These are phyloP conservation scores for Aspergillus nomiae DNA, from an alignment of 2,329 filamentous ascomycete species.

Conservation along the genomic window DNA sequence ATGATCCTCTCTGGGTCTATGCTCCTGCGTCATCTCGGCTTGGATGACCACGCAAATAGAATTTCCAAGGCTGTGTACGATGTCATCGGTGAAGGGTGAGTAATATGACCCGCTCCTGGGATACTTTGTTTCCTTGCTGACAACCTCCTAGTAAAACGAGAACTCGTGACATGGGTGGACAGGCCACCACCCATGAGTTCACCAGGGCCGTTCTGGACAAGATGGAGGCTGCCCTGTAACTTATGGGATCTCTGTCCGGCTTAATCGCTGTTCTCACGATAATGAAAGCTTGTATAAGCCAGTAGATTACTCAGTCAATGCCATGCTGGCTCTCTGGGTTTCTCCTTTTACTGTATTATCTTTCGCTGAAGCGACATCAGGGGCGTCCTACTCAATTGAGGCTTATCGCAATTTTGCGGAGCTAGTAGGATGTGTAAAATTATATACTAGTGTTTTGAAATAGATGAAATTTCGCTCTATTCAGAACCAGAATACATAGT, in stretches of 20 bases:
- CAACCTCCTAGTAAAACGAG: conserved; percentile 67
- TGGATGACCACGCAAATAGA: conserved; percentile 97
- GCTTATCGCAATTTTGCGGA: conserved; percentile 12
- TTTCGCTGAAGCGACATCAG: conserved; percentile 24
- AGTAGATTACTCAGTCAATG: conserved; percentile 15
- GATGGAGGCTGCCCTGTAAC: conserved; percentile 75
- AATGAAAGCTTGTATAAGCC: conserved; percentile 24
- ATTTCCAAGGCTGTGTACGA: conserved; percentile 81
- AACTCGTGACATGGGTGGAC: conserved; percentile 95
- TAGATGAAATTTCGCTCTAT: conserved; percentile 7
- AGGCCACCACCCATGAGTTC: conserved; percentile 88
- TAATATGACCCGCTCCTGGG: conserved; percentile 20
- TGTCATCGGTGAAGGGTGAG: conserved; percentile 87
- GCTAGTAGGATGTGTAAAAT: conserved; percentile 18
- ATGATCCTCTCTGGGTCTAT: conserved; percentile 94
- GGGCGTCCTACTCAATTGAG: conserved; percentile 23
- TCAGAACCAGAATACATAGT: not conserved
- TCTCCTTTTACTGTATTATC: conserved; percentile 31
- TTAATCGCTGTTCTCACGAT: conserved; percentile 26
- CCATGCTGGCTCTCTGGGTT: conserved; percentile 14
- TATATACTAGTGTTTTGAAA: conserved; percentile 18
- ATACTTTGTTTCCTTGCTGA: conserved; percentile 41
- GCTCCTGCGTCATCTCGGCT: conserved; percentile 94
- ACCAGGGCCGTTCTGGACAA: conserved; percentile 90
- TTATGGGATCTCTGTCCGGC: conserved; percentile 17